A percentile compares a stretch with the other conserved stretches of the same genome.
Evolutionary conservation across 768 basidiomycete species (phyloP).

Genomic region (Vishniacozyma victoriae): DNA sequence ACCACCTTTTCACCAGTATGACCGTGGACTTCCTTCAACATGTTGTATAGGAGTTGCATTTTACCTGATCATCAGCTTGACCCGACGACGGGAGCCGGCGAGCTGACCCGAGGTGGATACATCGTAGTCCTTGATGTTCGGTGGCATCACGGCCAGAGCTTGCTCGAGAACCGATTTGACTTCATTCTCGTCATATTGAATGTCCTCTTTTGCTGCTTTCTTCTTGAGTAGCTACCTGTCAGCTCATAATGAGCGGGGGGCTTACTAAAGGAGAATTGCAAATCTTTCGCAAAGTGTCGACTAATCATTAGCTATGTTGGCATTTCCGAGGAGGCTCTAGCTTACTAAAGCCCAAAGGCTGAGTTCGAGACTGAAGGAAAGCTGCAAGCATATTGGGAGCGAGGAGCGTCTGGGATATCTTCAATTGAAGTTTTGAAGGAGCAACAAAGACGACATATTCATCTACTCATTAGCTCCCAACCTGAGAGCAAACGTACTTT

Average conservation of each 20-base stretch:
- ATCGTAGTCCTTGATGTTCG: constrained; percentile 49
- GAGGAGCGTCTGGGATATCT: constrained; percentile 71
- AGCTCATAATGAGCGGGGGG: neutral
- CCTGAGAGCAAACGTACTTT: constrained; percentile 55
- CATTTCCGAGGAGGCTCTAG: neutral
- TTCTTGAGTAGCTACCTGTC: constrained; percentile 1
- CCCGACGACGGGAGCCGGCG: neutral
- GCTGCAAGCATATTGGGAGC: constrained; percentile 63
- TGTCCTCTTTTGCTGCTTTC: neutral
- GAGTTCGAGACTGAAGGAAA: constrained; percentile 65
- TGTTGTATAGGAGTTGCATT: constrained; percentile 31
- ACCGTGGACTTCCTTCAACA: constrained; percentile 28
- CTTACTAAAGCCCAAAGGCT: constrained; percentile 45
- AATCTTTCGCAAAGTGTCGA: constrained; percentile 76
- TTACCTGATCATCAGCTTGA: constrained; percentile 24
- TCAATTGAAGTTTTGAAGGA: constrained; percentile 74
- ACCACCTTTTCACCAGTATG: constrained; percentile 89
- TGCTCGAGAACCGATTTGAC: too few species aligned
- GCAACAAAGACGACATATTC: constrained; percentile 98
- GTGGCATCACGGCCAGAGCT: constrained; percentile 45
- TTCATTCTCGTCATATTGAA: too few species aligned
- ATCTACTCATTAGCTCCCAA: constrained; percentile 52
- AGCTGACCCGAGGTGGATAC: constrained; percentile 71
- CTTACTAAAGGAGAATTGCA: constrained; percentile 82
- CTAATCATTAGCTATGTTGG: constrained; percentile 9